Base-by-base conservation (phyloP, 2,329 filamentous ascomycete species). In the Aaosphaeria arxii region DNA sequence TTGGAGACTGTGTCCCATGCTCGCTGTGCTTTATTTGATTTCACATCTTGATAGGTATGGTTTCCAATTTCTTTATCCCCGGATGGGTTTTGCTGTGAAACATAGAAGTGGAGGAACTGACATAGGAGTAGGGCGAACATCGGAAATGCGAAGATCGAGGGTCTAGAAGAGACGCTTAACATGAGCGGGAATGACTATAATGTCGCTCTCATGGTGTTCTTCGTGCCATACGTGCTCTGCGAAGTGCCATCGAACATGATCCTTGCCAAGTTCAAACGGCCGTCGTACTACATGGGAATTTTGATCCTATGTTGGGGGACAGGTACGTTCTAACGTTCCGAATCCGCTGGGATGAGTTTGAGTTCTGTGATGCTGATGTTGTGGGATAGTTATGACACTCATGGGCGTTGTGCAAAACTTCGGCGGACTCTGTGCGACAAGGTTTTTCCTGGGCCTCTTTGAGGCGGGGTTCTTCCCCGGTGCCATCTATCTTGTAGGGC, bases 201-300 rank as follows among this genome's bases (percentile, higher is more conserved):
- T 1, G 81, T 78, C 0, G 81, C 82, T 0, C 59, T 86, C 40
- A 86, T 82, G 0, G 61, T 86, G 0, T 87, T 86, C 44, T 85
- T 85, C 62, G 74, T 75, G 29, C 71, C 77, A 30, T 60, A 61
- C 53, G 45, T 71, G 50, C 51, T 61, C 49, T 51, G 58, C 7
- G 58, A 66, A 40, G 53, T 76, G 4, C 73, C 74, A 0, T 71
- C 66, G 2, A 76, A 75, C 52, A 71, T 75, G 59, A 55, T 75
- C 13, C 55, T 75, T 45, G 66, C 62, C 31, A 51, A 59, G 24
- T 64, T 69, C 32, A 54, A 57, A 38, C 50, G 55, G 1, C 65
- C 66, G 6, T 54, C 54, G 11, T 35, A 54, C 6, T 71, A 67
- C 46, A 51, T 70, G 5, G 60, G 62, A 11, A 55, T 52, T 1